phyloP scores from a whole-genome alignment of 176 grass and related monocot species.

The Oryza meyeriana region DNA sequence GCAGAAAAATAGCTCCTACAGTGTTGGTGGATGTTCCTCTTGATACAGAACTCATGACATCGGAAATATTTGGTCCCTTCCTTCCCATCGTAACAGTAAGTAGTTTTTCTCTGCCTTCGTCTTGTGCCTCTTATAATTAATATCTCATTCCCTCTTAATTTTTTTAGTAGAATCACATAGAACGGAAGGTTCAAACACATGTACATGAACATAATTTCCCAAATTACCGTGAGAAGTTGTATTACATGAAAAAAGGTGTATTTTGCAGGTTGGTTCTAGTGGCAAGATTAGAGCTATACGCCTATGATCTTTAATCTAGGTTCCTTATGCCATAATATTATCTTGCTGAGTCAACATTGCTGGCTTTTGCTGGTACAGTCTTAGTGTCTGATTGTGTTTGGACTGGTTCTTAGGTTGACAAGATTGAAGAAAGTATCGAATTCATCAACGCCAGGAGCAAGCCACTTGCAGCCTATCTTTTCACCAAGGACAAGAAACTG shows the following conservation, averaged over 20 bases:
- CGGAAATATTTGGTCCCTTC: slow-evolving; percentile 79
- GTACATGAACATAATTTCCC: background rate
- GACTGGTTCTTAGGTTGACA: slow-evolving; percentile 55
- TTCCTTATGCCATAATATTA: background rate
- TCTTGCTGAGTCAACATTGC: background rate
- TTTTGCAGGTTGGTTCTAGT: background rate
- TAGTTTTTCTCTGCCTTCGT: slow-evolving; percentile 3
- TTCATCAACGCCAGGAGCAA: slow-evolving; percentile 63
- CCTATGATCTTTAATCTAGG: background rate
- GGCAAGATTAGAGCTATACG: background rate
- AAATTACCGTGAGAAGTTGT: background rate
- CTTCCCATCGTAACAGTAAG: slow-evolving; percentile 87
- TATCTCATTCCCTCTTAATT: background rate
- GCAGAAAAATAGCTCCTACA: slow-evolving; percentile 82
- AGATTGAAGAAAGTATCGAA: slow-evolving; percentile 68
- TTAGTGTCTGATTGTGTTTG: background rate
- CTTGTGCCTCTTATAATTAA: background rate
- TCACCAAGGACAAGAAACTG: slow-evolving; percentile 82
- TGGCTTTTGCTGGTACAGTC: background rate
- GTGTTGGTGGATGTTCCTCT: slow-evolving; percentile 69
- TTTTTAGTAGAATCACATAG: background rate
- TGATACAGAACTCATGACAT: slow-evolving; percentile 66
- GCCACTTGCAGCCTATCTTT: slow-evolving; percentile 88
- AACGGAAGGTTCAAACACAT: background rate
- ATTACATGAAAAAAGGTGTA: background rate